Evolutionary conservation across 2,329 filamentous ascomycete species (phyloP).

Genomic region (Claviceps arundinis): DNA sequence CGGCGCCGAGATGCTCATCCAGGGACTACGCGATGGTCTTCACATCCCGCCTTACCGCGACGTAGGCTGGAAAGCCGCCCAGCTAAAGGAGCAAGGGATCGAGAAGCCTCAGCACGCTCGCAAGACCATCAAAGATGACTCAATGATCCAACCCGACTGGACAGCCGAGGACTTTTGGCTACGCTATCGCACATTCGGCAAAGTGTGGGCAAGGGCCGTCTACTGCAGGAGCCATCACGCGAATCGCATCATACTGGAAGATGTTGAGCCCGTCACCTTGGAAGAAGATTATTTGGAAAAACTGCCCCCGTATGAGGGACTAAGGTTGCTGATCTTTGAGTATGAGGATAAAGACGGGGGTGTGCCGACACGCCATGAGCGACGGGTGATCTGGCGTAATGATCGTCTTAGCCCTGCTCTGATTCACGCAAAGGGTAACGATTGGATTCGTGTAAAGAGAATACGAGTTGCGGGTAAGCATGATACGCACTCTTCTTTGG

Average conservation of each 20-base stretch:
- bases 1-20: constrained; percentile 60
- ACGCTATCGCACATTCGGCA: constrained; percentile 46
- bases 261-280: constrained; percentile 14
- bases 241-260: constrained; percentile 27
- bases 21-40: constrained; percentile 45
- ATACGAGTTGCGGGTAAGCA: constrained; percentile 22
- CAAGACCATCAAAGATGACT: constrained; percentile 56
- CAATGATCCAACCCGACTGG: constrained; percentile 42
- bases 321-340: constrained; percentile 9
- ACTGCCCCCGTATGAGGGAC: neutral
- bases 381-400: constrained; percentile 1
- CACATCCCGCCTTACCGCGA: constrained; percentile 50
- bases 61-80: constrained; percentile 12
- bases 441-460: constrained; percentile 15
- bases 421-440: neutral
- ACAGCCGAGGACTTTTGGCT: constrained; percentile 39
- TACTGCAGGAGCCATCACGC: constrained; percentile 12
- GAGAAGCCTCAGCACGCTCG: constrained; percentile 40
- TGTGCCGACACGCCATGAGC: neutral
- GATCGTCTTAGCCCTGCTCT: constrained; percentile 3
- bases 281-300: constrained; percentile 1
- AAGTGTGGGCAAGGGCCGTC: constrained; percentile 45
- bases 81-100: neutral
- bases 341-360: neutral
- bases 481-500: neutral